Base-by-base conservation (phyloP, 2,329 filamentous ascomycete species). In the Eurotiales sp. region DNA sequence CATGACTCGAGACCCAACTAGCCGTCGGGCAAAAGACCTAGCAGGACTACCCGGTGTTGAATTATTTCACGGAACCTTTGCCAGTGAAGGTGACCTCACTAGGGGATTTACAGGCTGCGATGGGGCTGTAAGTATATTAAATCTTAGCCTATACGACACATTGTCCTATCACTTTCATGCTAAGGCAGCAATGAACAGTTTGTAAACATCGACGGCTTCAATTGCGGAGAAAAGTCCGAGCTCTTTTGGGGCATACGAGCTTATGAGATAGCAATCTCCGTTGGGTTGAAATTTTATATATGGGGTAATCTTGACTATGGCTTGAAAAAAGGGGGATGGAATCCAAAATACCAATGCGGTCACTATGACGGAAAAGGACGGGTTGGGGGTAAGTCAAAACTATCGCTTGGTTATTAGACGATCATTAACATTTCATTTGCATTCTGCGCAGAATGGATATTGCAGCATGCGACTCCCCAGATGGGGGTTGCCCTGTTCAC, bases 171-270 rank as follows among this genome's bases (percentile, higher is more conserved):
- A n/a, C n/a, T n/a, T n/a, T n/a, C n/a, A n/a, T n/a, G n/a, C n/a
- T n/a, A n/a, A n/a, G n/a, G n/a, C n/a, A n/a, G n/a, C n/a, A n/a
- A n/a, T n/a, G n/a, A n/a, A n/a, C n/a, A n/a, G 8, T 81, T 77
- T 55, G 65, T 81, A 43, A 81, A 81, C 58, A 74, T 78, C 37
- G 78, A 81, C 55, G 76, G 77, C 12, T 80, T 79, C 61, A 79
- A 77, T 53, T 65, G 65, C 21, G 78, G 77, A 29, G 77, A 80
- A 61, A 80, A 79, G 58, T 68, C 68, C 0, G 77, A 81, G 59
- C 72, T 72, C 1, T 80, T 69, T 58, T 81, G 64, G 64, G 64
- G 61, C 2, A 67, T 70, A 11, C 61, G 68, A n/a, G 46, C 54
- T 5, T 71, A 69, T 48, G 67, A 72, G 55, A 53, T 72, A 2